Evolutionary conservation across 805 yeast species (phyloP).

Genomic region (Saturnispora zaruensis): DNA sequence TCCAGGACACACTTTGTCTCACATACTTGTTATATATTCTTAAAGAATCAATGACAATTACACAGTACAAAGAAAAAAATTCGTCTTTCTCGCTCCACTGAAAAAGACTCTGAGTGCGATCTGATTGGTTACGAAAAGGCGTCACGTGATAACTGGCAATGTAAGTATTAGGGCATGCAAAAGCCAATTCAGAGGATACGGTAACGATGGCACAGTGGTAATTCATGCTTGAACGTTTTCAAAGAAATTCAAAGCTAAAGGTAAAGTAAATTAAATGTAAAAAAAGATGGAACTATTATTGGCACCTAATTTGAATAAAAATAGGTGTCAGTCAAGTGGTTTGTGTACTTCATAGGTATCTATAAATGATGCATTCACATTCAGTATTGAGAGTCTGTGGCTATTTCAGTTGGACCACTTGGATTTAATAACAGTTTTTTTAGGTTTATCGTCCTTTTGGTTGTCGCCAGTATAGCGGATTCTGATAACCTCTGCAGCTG

Average conservation of each 20-base stretch:
- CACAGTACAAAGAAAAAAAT: background rate
- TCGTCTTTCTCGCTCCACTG: slow-evolving; percentile 6
- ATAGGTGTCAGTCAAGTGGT: background rate
- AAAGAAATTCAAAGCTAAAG: background rate
- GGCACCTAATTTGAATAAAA: background rate
- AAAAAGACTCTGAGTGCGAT: background rate
- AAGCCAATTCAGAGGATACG: too few species aligned
- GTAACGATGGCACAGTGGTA: background rate
- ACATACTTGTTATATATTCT: background rate
- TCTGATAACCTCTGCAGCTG: background rate
- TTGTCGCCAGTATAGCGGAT: slow-evolving; percentile 3
- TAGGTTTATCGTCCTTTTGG: background rate
- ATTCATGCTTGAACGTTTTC: background rate
- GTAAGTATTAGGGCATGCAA: background rate
- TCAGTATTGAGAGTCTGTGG: background rate
- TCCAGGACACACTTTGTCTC: background rate
- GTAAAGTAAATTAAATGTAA: background rate
- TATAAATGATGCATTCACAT: background rate
- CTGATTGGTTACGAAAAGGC: background rate
- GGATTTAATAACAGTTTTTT: background rate
- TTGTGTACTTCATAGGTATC: background rate
- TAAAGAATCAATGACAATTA: background rate
- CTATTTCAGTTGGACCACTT: slow-evolving; percentile 1
- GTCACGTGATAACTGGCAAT: background rate
- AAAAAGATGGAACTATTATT: too few species aligned